Conservation (phyloP, 805 yeast species). For the Zygosaccharomyces bisporus region DNA sequence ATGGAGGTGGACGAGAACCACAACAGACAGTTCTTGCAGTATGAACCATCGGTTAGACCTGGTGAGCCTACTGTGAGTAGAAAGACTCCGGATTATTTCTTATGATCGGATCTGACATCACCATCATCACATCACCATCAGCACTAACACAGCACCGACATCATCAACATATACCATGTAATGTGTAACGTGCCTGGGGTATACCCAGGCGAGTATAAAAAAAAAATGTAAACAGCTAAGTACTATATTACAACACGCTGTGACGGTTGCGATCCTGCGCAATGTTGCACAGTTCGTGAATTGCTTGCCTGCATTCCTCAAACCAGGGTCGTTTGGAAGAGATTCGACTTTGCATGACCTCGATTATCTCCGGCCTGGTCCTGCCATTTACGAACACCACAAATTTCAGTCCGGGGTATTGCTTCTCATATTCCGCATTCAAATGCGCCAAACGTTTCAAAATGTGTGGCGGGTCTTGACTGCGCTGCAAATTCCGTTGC, state of each 20-base stretch:
- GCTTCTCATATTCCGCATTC: slow-evolving; percentile 59
- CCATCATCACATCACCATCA: not conserved
- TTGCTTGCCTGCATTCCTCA: slow-evolving; percentile 64
- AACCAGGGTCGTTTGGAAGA: slow-evolving; percentile 22
- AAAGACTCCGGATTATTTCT: slow-evolving; percentile 95
- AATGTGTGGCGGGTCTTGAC: slow-evolving; percentile 44
- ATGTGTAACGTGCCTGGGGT: slow-evolving; percentile 8
- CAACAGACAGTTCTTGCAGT: slow-evolving; percentile 86
- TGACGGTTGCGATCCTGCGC: slow-evolving; percentile 62
- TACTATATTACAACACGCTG: not conserved
- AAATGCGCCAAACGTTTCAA: slow-evolving; percentile 43
- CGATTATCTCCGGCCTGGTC: slow-evolving; percentile 59
- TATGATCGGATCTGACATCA: slow-evolving; percentile 42
- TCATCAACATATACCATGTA: slow-evolving; percentile 5
- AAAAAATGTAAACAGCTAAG: not conserved
- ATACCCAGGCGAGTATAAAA: slow-evolving; percentile 4
- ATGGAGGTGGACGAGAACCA: slow-evolving; percentile 97
- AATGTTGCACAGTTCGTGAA: slow-evolving; percentile 88
- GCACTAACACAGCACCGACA: not conserved
- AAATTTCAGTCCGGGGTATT: slow-evolving; percentile 69
- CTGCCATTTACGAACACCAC: slow-evolving; percentile 90
- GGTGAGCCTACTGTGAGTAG: slow-evolving; percentile 97
- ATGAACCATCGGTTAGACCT: slow-evolving; percentile 94
- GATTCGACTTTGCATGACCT: slow-evolving; percentile 57
- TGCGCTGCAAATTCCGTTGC: slow-evolving; percentile 58